Base-by-base conservation (phyloP, 2,329 filamentous ascomycete genomes). In the Sporothrix brunneoviolacea region DNA sequence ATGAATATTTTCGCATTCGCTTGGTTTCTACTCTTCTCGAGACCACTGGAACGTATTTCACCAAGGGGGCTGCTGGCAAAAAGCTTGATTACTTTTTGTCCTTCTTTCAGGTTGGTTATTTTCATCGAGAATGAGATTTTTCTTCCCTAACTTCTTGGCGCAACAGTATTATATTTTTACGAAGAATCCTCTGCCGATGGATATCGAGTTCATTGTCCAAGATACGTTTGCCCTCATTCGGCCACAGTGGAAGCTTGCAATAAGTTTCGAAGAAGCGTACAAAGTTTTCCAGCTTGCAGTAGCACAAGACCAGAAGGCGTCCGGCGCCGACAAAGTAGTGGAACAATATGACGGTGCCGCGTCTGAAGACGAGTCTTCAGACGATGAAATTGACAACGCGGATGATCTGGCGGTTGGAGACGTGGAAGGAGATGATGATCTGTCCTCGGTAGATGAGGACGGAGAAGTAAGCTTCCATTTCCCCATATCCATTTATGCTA, bases 31-130 rank as follows among this genome's bases (percentile, higher is more conserved):
- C 86, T 13, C 75, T 98, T 43, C 77, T 98, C 4, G 94, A 98
- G 68, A 96, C 91, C 1, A 97, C 91, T 58, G 93, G 94, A 49
- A 85, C 94, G 66, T 98, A 91, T 70, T 98, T 96, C 61, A 93
- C 93, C 66, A 86, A 91, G 60, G 93, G 94, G 8, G 83, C 86
- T 38, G 88, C 91, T 2, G 94, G 91, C 66, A 97, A 97, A 74
- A 98, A 97, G 69, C 78, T 98, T 9, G 93, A 98, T 62, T 97
- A 95, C 66, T 98, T 97, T 68, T 74, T 98, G 54, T 91, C 86
- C 0, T 97, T 97, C 68, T 89, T 98, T 61, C 91, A 95, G 74
- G 82, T 84, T 22, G n/a, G 9, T 30, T 30, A 8, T 28, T 22
- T n/a, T n/a, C n/a, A n/a, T n/a, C n/a, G n/a, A n/a, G n/a, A n/a